A percentile compares a stretch with the other conserved stretches of the same genome.
These are phyloP conservation scores for Calonectria hawksworthii DNA, from an alignment of 2,329 filamentous ascomycete species.

Conservation along the genomic window DNA sequence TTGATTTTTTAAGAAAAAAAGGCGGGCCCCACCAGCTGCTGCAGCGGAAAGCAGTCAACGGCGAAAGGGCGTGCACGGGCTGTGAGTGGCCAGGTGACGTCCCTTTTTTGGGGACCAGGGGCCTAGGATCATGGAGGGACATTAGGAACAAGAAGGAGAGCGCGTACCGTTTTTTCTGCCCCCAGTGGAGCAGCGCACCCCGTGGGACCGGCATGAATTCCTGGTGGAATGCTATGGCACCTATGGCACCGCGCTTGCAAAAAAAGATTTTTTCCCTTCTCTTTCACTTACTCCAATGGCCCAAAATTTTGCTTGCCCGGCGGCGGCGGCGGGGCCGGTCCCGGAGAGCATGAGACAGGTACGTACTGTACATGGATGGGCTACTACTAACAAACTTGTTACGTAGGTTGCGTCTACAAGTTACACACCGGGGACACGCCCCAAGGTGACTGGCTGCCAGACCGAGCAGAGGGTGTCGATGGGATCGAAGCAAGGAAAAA, in stretches of 20 bases:
- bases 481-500: neutral
- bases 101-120: no score
- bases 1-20: neutral
- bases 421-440: neutral
- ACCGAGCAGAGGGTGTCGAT: neutral
- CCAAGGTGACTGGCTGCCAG: conserved; percentile 13
- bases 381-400: neutral
- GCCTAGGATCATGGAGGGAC: neutral
- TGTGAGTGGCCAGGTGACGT: conserved; percentile 15
- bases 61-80: conserved; percentile 10
- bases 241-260: conserved; percentile 12
- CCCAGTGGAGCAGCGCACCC: neutral
- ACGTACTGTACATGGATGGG: no score
- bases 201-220: conserved; percentile 27
- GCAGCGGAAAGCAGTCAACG: neutral
- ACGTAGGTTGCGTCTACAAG: no score
- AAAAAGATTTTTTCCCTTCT: conserved; percentile 5
- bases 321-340: conserved; percentile 19
- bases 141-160: neutral
- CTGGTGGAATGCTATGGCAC: conserved; percentile 1
- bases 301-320: neutral
- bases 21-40: neutral
- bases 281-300: no score
- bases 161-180: conserved; percentile 21
- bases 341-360: neutral